Conservation (phyloP, 2,329 filamentous ascomycete species). For the Fusarium heterosporum region DNA sequence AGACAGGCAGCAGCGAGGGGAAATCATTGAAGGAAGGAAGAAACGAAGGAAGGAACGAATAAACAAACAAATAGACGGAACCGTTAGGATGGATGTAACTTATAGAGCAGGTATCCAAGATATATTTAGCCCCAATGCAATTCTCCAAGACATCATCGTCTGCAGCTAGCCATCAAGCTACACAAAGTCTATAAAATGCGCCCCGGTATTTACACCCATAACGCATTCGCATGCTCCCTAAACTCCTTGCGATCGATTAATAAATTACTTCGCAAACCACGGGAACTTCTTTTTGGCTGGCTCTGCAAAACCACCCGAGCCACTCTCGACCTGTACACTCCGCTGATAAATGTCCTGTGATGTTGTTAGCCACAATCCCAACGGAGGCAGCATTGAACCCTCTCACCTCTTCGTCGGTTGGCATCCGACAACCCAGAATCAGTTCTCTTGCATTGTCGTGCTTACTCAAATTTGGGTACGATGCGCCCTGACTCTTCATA, state of each 20-base stretch:
- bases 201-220: constrained; percentile 29
- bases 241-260: constrained; percentile 46
- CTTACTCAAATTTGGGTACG: constrained; percentile 78
- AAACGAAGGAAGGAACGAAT: not conserved
- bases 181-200: constrained; percentile 41
- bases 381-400: constrained; percentile 48
- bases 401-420: constrained; percentile 88
- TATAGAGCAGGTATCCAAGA: constrained; percentile 28
- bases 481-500: constrained; percentile 88
- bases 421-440: constrained; percentile 83
- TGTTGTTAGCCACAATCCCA: constrained; percentile 39
- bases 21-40: not conserved
- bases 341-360: constrained; percentile 73
- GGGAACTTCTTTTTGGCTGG: constrained; percentile 73
- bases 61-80: not conserved
- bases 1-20: not conserved
- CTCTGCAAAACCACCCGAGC: constrained; percentile 59
- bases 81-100: not conserved
- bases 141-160: constrained; percentile 18
- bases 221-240: constrained; percentile 27
- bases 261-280: constrained; percentile 67
- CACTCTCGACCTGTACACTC: constrained; percentile 69
- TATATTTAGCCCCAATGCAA: constrained; percentile 16
- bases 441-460: constrained; percentile 79
- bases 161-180: constrained; percentile 27